Evolutionary conservation across 192 early-diverging fungal genomes (phyloP), one percentile per base, ranked within the genome.

Genomic region (Gorgonomyces haynaldii): DNA sequence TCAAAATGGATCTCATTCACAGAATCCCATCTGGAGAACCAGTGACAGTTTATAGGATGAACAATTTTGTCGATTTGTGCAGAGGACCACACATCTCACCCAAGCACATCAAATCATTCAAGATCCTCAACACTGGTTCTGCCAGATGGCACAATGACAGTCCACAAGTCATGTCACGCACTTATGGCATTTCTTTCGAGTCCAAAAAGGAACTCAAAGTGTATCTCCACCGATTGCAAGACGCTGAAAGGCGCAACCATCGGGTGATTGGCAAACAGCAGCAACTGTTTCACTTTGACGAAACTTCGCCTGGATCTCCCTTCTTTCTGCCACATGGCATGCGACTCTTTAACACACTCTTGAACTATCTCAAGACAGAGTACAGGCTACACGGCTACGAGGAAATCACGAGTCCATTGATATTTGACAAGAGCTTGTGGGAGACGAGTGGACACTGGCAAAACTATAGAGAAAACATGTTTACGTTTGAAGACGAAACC

Each of bases 381-480:
- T 94, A 94, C 44, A 64, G 65, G 0, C 61, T 69, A 24, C 85
- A 72, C 46, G 88, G 86, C 0, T 92, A 82, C 40, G 67, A 87
- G 9, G 90, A 96, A 62, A 88, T 96, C 22, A 85, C 85, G 58
- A 86, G 89, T 1, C 93, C 93, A 9, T 67, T 91, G 25, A 77
- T 96, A 50, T 96, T 85, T 65, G 89, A 91, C 59, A 88, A 87
- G 58, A 78, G 81, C 46, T 58, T 96, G 31, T 96, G 93, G 93
- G 88, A 88, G 61, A 86, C 72, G 0, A 82, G 78, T 21, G 93
- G 93, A 0, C 93, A 96, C 58, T 96, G 93, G 93, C 79, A 92
- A 45, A 92, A 96, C 54, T 96, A 96, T 57, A 77, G 72, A 56
- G 88, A 88, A 12, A 88, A 94, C 53, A 96, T 96, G 90, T 96